Evolutionary conservation across 2,329 filamentous ascomycete species (phyloP), one percentile per base, ranked within the genome.

Genomic region (Diaporthe citrichinensis): DNA sequence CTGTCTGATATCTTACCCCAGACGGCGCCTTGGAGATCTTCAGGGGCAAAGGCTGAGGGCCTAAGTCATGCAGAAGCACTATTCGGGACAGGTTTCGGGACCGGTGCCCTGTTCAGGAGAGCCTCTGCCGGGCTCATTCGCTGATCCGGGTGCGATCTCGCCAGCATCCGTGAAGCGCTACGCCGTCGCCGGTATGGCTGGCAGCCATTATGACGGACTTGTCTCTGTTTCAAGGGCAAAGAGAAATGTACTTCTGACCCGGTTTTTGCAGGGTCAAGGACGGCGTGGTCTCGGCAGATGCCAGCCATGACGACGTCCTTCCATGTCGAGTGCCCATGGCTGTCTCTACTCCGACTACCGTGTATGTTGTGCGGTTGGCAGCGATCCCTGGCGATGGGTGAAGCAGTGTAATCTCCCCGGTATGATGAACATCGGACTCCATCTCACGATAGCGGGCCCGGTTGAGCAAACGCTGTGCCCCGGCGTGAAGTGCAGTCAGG

Each of bases 381-480:
- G 25, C 17, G 67, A 53, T 75, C 61, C 76, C 75, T 73, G 76
- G 77, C 74, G 71, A 69, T 58, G 57, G 36, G 67, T 61, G 44
- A 68, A 44, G 55, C 53, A 72, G n/a, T 58, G 59, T 67, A 77
- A 78, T 78, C 74, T 78, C 76, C 68, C 65, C 74, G 73, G 61
- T 65, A 73, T 75, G 65, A 68, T 76, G 73, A 74, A 36, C 73
- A 74, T 71, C 28, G 71, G 71, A 44, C 69, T 71, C 74, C 77
- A 78, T 78, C 72, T 76, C 77, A 73, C 59, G 55, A 72, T 69
- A 49, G 74, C 71, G 77, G 76, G 75, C 75, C 76, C 72, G 44
- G 61, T 39, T 65, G 41, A 55, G 61, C 61, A 23, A 39, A 57
- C 39, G 61, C 49, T 67, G 62, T 72, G 55, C 34, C 68, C 71